Base-by-base conservation (phyloP, 805 yeast species). In the Nakazawaea ishiwadae region DNA sequence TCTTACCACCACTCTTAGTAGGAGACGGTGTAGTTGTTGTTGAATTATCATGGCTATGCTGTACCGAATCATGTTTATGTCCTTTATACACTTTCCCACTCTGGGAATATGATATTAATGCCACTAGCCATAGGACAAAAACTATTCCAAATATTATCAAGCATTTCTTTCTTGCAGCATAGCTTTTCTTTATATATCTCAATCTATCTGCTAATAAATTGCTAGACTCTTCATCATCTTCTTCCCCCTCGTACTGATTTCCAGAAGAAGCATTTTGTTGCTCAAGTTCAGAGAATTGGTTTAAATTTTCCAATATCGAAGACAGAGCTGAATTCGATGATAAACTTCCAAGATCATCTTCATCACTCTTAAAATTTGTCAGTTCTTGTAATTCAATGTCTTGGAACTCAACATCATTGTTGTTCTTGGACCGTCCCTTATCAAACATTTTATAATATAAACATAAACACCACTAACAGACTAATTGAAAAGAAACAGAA, bases 121-220 rank as follows among this genome's bases (percentile, higher is more conserved):
- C 40, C 2, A 51, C 35, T 1, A 54, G 34, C 66, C 66, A 62
- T 1, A 55, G 29, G 2, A 53, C n/a, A 10, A 54, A 47, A 11
- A 52, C 40, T 3, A 56, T 29, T 5, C 38, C 39, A 31, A 53
- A 47, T 37, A 16, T 41, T 3, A 31, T 18, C 35, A 17, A 42
- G 23, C 42, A 49, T 42, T 39, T 40, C 41, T 16, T 29, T 39
- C 26, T 40, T 40, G 20, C 23, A 4, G 19, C 27, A 11, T 19
- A n/a, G 15, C 27, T 35, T 15, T 29, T 17, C 19, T 16, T 40
- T 5, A 29, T 9, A 9, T 21, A 14, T 5, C 23, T 15, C 4
- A 39, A 18, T n/a, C 38, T 19, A 17, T 16, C 15, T 11, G 23
- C 12, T 6, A 39, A 21, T 6, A 23, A 17, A 23, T 38, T 31